Evolutionary conservation across 345 rosid genomes (phyloP), one percentile per base, ranked within the genome.

Genomic region (Populus alba): DNA sequence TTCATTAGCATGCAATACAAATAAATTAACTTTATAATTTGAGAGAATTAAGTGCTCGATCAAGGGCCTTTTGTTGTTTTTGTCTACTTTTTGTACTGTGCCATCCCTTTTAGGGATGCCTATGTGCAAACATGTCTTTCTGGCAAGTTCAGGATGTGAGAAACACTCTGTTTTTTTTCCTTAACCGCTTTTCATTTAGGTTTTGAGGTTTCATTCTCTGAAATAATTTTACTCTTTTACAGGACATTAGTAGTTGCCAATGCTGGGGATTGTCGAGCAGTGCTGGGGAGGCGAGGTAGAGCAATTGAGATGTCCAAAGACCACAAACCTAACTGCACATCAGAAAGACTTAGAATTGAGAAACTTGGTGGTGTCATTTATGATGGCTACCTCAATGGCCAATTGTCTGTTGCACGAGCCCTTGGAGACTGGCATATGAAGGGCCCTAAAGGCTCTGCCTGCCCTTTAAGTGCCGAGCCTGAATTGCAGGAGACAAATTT

Each of bases 401-500:
- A 95, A 51, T 89, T 95, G 84, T 93, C 99, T 57, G 99, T 95
- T 39, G 89, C 99, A 23, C 97, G 99, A 45, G 99, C 99, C 61
- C 84, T 96, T 6, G 99, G 99, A 45, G 99, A 96, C 81, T 96
- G 99, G 98, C 95, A 96, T 87, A 92, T 96, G 97, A 96, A 96
- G 86, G 89, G 90, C n/a, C 38, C 95, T n/a, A 93, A 88, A 80
- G 98, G 99, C 70, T 88, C 97, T 33, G 97, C 90, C 2, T 90
- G 89, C 74, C 99, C 98, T 43, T 83, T 96, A 22, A 96, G 90
- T 63, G 92, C 98, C 5, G 99, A 96, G 82, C 98, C 97, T 0
- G 99, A 96, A 82, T 74, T 96, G 83, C 92, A 90, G 82, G 97
- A 90, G 82, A 74, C 86, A 7, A 80, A 83, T 51, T 78, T 96